These are phyloP conservation scores for Clonostachys byssicola DNA, from an alignment of 2,329 filamentous ascomycete genomes.

Conservation along the genomic window DNA sequence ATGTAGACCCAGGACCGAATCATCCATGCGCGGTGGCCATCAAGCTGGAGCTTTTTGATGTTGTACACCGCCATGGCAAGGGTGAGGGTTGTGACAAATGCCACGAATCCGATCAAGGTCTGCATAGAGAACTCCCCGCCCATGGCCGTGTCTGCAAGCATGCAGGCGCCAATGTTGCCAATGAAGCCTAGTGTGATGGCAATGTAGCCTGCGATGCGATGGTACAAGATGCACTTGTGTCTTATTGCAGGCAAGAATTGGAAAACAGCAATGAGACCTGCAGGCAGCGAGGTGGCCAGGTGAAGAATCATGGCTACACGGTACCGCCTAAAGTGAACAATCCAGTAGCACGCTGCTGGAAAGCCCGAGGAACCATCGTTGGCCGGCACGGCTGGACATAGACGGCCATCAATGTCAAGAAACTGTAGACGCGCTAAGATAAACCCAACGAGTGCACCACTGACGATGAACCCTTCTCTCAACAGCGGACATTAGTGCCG, in stretches of 20 bases:
- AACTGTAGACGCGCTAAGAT: slow-evolving; percentile 40
- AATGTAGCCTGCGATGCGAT: slow-evolving; percentile 54
- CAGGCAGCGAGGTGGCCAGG: slow-evolving; percentile 33
- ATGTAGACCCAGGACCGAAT: slow-evolving; percentile 43
- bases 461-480: slow-evolving; percentile 21
- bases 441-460: slow-evolving; percentile 37
- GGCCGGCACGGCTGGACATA: slow-evolving; percentile 9
- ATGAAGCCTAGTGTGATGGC: slow-evolving; percentile 38
- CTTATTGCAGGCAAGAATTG: slow-evolving; percentile 40
- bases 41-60: slow-evolving; percentile 53
- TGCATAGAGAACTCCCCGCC: slow-evolving; percentile 47
- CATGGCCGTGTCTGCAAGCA: slow-evolving; percentile 42
- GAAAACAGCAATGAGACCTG: slow-evolving; percentile 28
- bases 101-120: slow-evolving; percentile 29
- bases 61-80: slow-evolving; percentile 43
- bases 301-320: slow-evolving; percentile 35
- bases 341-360: slow-evolving; percentile 27
- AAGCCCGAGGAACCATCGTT: slow-evolving; percentile 3
- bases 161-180: slow-evolving; percentile 39
- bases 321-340: slow-evolving; percentile 18
- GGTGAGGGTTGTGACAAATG: slow-evolving; percentile 31
- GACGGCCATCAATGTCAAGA: slow-evolving; percentile 33
- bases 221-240: slow-evolving; percentile 41
- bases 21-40: slow-evolving; percentile 59
- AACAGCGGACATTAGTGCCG: neutral